Evolutionary conservation across 1,284 basidiomycete species (phyloP).

Genomic region (Naganishia liquefaciens): DNA sequence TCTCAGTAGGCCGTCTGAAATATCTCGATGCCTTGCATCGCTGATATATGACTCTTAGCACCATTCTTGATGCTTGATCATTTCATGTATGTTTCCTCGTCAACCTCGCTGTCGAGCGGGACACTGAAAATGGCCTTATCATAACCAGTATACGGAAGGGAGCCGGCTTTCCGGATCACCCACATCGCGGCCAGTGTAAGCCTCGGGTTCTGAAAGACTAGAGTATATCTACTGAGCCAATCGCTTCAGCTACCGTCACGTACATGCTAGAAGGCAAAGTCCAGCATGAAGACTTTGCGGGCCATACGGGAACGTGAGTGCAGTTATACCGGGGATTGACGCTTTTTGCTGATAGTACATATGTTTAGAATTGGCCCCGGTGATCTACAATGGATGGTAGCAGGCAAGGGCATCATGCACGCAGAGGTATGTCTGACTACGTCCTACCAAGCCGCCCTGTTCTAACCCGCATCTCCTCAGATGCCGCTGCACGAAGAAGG

Average conservation of each 20-base stretch:
- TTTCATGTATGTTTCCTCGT: constrained; percentile 22
- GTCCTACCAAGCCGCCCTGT: no score
- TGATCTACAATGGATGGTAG: constrained; percentile 94
- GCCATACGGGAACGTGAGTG: constrained; percentile 66
- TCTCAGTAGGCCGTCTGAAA: constrained; percentile 50
- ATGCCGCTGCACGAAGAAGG: constrained; percentile 79
- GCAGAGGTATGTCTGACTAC: constrained; percentile 58
- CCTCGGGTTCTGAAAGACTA: background rate
- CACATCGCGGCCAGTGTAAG: constrained; percentile 75
- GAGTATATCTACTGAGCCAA: background rate
- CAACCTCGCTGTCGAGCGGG: background rate
- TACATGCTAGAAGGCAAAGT: constrained; percentile 77
- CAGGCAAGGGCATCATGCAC: constrained; percentile 68
- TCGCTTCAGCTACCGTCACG: constrained; percentile 58
- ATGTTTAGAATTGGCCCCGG: constrained; percentile 67
- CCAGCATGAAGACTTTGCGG: constrained; percentile 88
- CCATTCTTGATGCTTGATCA: constrained; percentile 76
- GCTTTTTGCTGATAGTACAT: background rate
- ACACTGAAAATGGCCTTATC: background rate
- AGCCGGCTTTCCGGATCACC: constrained; percentile 62
- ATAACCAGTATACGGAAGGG: constrained; percentile 57
- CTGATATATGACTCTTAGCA: constrained; percentile 39
- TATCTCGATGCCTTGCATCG: background rate
- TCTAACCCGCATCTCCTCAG: constrained; percentile 40
- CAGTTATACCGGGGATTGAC: no score